Evolutionary conservation across 768 basidiomycete species (phyloP).

Genomic region (Stropharia rugosoannulata): DNA sequence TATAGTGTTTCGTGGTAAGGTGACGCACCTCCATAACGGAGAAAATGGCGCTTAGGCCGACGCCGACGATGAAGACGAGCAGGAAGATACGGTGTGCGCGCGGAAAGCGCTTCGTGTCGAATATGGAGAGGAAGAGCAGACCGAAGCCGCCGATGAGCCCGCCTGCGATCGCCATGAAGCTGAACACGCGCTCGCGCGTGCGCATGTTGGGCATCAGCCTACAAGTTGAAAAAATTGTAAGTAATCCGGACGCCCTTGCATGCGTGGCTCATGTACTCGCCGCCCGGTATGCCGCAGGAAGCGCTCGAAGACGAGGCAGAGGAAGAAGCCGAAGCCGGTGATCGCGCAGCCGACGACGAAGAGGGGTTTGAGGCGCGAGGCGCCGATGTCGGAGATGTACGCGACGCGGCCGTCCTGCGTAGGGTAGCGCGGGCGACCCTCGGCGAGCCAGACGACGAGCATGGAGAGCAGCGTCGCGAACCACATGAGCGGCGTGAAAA

Average conservation of each 20-base stretch:
- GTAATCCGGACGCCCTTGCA: not conserved
- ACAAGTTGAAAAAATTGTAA: not conserved
- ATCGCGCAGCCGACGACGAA: constrained; percentile 67
- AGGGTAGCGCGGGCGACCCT: constrained; percentile 59
- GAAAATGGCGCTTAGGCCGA: constrained; percentile 72
- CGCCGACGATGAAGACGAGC: constrained; percentile 72
- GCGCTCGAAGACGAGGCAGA: constrained; percentile 60
- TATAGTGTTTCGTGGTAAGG: not conserved
- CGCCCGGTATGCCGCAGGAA: constrained; percentile 64
- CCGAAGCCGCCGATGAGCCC: constrained; percentile 63
- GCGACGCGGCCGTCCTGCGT: constrained; percentile 57
- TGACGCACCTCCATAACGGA: constrained; percentile 60
- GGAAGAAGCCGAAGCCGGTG: constrained; percentile 60
- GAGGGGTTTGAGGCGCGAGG: constrained; percentile 69
- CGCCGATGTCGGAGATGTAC: constrained; percentile 83
- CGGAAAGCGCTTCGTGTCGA: constrained; percentile 60
- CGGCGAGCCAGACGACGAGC: constrained; percentile 69
- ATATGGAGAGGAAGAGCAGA: constrained; percentile 67
- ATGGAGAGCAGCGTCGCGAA: constrained; percentile 66
- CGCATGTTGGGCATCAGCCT: constrained; percentile 64
- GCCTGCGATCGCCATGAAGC: constrained; percentile 57
- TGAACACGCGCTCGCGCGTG: constrained; percentile 52
- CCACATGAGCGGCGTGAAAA: constrained; percentile 63
- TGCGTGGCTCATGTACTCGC: constrained; percentile 35
- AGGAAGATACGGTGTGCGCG: constrained; percentile 60